Base-by-base conservation (phyloP, 805 yeast species). In the Candida broadrunensis region DNA sequence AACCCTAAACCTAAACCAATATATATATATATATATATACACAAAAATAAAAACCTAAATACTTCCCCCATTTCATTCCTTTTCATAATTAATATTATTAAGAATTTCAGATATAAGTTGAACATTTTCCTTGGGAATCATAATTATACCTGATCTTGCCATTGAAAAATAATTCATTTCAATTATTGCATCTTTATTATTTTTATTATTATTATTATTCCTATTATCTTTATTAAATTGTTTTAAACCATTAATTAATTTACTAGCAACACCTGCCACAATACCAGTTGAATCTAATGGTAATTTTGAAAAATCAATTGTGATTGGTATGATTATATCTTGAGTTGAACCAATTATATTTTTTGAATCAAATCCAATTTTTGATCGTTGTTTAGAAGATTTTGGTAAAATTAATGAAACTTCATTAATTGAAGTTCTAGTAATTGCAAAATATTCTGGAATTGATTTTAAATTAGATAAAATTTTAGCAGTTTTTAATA, bases 241-340 rank as follows among this genome's bases (percentile, higher is more conserved):
- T 17, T 48, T 51, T 29, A 56, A 48, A 5, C 66, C 69, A 32
- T 59, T 63, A 16, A 74, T 51, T 18, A 81, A 56, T 40, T 64
- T 68, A 30, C 76, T 61, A 0, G 87, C 85, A 17, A 82, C 69
- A 1, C 85, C 84, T 0, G 85, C 80, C 2, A 81, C 85, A 36
- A 82, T 79, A 31, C 88, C 88, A 17, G 81, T 78, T 6, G 79
- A 65, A 54, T 81, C 81, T 14, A 77, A 57, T 0, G 86, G 86
- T 18, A 81, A 54, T 21, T 61, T 59, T 12, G 71, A 62, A 43
- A 81, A 67, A 52, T 81, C 81, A 16, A 82, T 72, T 1, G 73
- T 63, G 4, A 81, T 62, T 0, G 87, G 86, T n/a, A 73, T 63
- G 36, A 80, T 71, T 29, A 65, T 63, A 51, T 82, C 87, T 46